phyloP scores from a whole-genome alignment of 1,284 basidiomycete species.

The Papiliotrema nemorosa region DNA sequence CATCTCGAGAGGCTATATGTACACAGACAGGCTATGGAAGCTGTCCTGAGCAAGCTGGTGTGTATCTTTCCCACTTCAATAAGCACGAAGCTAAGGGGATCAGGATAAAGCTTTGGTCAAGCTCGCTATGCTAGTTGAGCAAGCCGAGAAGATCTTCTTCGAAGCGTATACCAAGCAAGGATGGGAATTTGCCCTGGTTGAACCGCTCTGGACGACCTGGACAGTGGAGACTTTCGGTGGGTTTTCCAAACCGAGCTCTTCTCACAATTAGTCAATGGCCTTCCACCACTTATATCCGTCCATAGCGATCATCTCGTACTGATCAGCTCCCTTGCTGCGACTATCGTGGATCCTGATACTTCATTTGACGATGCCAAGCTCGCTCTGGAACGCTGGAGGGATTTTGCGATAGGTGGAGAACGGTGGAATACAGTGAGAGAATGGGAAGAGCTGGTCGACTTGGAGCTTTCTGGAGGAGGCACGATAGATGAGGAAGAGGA shows the following conservation, averaged over 20 bases:
- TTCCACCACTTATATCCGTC: conserved; percentile 28
- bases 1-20: conserved; percentile 23
- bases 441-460: conserved; percentile 41
- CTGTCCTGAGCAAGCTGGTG: conserved; percentile 35
- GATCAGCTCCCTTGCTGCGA: conserved; percentile 20
- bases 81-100: not conserved
- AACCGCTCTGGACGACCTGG: conserved; percentile 45
- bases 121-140: conserved; percentile 32
- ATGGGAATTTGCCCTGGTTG: conserved; percentile 29
- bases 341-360: conserved; percentile 24
- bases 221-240: conserved; percentile 41
- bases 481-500: conserved; percentile 23
- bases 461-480: conserved; percentile 26
- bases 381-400: conserved; percentile 40
- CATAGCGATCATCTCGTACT: conserved; percentile 31
- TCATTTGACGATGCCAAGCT: conserved; percentile 37
- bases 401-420: conserved; percentile 33
- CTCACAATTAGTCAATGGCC: conserved; percentile 30
- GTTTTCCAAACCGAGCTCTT: conserved; percentile 3
- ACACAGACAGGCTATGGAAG: conserved; percentile 16
- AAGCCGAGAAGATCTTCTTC: conserved; percentile 40
- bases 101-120: conserved; percentile 38
- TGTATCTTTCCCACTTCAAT: conserved; percentile 6
- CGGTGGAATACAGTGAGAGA: conserved; percentile 32
- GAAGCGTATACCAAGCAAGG: conserved; percentile 31